These are phyloP conservation scores for Cytospora chrysosperma DNA, from an alignment of 2,329 filamentous ascomycete genomes.

Conservation along the genomic window DNA sequence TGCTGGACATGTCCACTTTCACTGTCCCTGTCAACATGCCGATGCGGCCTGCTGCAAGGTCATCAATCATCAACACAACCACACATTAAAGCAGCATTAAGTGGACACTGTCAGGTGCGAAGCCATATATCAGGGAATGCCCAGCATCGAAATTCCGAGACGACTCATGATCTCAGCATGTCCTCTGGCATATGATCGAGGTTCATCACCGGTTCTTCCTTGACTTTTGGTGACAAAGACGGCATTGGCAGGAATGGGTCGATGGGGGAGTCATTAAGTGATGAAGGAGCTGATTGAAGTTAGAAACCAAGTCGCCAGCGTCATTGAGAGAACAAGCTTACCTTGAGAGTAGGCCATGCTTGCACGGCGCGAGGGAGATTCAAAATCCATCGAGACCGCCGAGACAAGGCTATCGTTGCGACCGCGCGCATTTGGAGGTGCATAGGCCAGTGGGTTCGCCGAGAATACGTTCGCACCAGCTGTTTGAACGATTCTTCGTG, in stretches of 20 bases:
- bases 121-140: neutral
- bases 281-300: neutral
- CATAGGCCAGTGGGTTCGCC: conserved; percentile 6
- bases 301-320: neutral
- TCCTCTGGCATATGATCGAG: conserved; percentile 4
- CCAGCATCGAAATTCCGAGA: too few relatives aligned
- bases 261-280: conserved; percentile 9
- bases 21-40: neutral
- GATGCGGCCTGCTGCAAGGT: neutral
- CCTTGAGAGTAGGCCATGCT: conserved; percentile 10
- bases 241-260: conserved; percentile 11
- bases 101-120: neutral
- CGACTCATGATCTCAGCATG: neutral
- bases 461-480: conserved; percentile 18
- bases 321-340: neutral
- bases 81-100: neutral
- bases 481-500: conserved; percentile 43
- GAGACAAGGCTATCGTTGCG: conserved; percentile 30
- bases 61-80: neutral
- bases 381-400: conserved; percentile 7
- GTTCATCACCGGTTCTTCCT: conserved; percentile 1
- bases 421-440: conserved; percentile 26
- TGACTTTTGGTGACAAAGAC: conserved; percentile 11
- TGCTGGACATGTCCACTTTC: neutral
- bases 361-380: conserved; percentile 2